Conservation (phyloP, 2,329 filamentous ascomycete species). For the Fusarium sp. region DNA sequence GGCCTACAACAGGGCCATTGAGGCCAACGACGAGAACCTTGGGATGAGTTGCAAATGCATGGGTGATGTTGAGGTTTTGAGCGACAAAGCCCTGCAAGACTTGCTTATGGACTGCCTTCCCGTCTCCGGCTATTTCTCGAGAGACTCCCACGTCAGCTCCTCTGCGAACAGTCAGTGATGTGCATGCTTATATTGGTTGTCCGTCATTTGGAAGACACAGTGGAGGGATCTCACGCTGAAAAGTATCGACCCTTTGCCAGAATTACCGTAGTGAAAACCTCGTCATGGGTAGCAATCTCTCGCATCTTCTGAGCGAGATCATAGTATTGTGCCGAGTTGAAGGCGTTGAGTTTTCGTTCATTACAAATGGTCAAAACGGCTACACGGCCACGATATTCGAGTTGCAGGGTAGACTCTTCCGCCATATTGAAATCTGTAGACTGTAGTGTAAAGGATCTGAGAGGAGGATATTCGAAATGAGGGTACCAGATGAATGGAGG, state of each 20-base stretch:
- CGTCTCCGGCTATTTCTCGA: conserved; percentile 53
- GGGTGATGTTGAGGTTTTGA: conserved; percentile 89
- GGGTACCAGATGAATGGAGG: neutral
- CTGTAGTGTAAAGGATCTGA: neutral
- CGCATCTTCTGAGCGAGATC: conserved; percentile 77
- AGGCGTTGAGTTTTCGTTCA: conserved; percentile 86
- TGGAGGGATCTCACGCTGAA: conserved; percentile 76
- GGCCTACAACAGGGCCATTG: conserved; percentile 90
- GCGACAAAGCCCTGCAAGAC: conserved; percentile 79
- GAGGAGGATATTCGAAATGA: too few species aligned
- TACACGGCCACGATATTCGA: conserved; percentile 56
- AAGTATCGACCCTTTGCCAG: conserved; percentile 87
- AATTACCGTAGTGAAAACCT: conserved; percentile 85
- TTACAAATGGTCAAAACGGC: conserved; percentile 88
- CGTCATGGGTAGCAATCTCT: conserved; percentile 80
- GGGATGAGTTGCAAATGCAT: conserved; percentile 91
- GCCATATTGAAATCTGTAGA: conserved; percentile 16
- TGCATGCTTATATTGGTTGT: neutral
- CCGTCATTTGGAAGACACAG: neutral
- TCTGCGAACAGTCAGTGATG: conserved; percentile 55
- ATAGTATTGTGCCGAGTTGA: conserved; percentile 79
- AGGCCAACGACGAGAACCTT: conserved; percentile 93
- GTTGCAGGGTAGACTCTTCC: conserved; percentile 45
- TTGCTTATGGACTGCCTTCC: conserved; percentile 56
- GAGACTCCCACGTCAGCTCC: conserved; percentile 80